A percentile compares a stretch with the other conserved stretches of the same genome.
Evolutionary conservation across 345 rosid genomes (phyloP).

Genomic region (Boechera retrofracta): DNA sequence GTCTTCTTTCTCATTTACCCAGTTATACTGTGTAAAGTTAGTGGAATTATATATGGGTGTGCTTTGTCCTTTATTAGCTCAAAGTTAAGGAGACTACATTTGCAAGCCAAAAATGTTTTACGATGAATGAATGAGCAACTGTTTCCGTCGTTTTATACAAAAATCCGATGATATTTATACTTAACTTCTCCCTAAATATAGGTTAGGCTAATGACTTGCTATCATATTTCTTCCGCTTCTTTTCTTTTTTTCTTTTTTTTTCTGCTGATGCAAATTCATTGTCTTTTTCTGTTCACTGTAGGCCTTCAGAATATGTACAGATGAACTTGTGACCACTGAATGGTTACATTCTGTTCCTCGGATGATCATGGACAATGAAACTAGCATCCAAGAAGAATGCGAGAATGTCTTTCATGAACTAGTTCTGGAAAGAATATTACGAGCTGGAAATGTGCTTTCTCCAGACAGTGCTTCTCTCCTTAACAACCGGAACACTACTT

Average conservation of each 20-base stretch:
- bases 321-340: conserved; percentile 68
- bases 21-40: conserved; percentile 8
- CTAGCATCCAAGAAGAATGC: conserved; percentile 95
- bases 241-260: background rate
- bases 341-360: conserved; percentile 95
- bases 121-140: conserved; percentile 25
- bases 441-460: conserved; percentile 53
- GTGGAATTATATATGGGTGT: background rate
- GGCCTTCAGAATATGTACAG: conserved; percentile 74
- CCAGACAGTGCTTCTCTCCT: conserved; percentile 35
- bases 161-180: conserved; percentile 1
- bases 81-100: conserved; percentile 17
- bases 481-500: conserved; percentile 38
- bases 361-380: conserved; percentile 79
- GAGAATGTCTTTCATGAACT: conserved; percentile 88
- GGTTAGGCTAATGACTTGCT: background rate
- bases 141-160: background rate
- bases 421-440: conserved; percentile 71
- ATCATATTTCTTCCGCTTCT: conserved; percentile 1
- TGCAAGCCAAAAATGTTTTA: background rate
- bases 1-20: conserved; percentile 13
- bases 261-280: conserved; percentile 22
- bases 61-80: conserved; percentile 16
- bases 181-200: conserved; percentile 10
- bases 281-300: conserved; percentile 42